Evolutionary conservation across 78 protist species (phyloP), one percentile per base, ranked within the genome.

Genomic region (Andalucia godoyi): DNA sequence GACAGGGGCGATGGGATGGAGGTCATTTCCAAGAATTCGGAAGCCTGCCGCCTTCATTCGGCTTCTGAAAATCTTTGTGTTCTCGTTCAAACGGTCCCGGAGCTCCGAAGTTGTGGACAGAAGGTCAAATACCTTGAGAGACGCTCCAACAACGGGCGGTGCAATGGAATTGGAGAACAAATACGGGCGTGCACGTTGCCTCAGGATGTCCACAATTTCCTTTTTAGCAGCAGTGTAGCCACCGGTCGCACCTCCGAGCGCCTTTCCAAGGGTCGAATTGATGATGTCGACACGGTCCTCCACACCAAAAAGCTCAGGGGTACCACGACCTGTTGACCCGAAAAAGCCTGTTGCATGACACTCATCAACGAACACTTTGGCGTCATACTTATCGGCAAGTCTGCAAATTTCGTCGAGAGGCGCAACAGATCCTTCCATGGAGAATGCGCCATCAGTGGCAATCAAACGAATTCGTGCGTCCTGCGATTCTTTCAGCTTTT

Each of bases 381-480:
- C 83, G 50, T 77, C 17, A 65, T 85, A 85, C 69, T 79, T 53
- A 15, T 72, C 67, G 27, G 79, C 69, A 2, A 85, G 79, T 10
- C 36, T 62, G 42, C 40, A n/a, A 34, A 88, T 88, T 39, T 79
- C 40, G 25, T 64, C 55, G 15, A 88, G 58, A 23, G 90, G 90
- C 2, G 93, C 91, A 4, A 86, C 55, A 38, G 76, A 73, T n/a
- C 93, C 93, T 37, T 88, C 93, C 93, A 88, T 88, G 23, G 78
- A 72, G 74, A 81, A 87, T 10, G 81, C 83, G 12, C 90, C 88
- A 38, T 87, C 89, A 13, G 88, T 82, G 34, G 17, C 83, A 25
- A 84, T 70, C 47, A 84, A 7, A 33, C 36, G 0, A 13, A 55
- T 1, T 2, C 86, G 43, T 9, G 40, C 15, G 40, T 79, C 25